phyloP scores from a whole-genome alignment of 2,329 filamentous ascomycete genomes.

The Cercospora sp. region DNA sequence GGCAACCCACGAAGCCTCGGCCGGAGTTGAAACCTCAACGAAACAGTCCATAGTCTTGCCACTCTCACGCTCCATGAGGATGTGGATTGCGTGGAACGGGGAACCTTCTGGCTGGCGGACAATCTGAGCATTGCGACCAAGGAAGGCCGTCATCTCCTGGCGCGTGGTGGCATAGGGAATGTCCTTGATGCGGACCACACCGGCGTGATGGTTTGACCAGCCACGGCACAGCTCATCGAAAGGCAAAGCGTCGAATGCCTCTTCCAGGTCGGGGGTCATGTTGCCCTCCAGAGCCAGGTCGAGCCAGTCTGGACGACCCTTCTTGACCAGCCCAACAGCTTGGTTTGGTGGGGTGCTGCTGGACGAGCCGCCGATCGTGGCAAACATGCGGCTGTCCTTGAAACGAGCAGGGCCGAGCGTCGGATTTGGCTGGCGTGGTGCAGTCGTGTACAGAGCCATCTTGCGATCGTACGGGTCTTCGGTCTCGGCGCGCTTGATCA shows the following conservation, averaged over 20 bases:
- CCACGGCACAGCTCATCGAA: slow-evolving; percentile 38
- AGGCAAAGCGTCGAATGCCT: slow-evolving; percentile 34
- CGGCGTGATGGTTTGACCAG: slow-evolving; percentile 37
- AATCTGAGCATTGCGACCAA: slow-evolving; percentile 48
- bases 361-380: slow-evolving; percentile 5
- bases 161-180: slow-evolving; percentile 55
- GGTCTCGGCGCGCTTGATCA: slow-evolving; percentile 22
- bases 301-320: slow-evolving; percentile 23
- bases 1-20: slow-evolving; percentile 44
- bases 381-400: slow-evolving; percentile 28
- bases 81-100: slow-evolving; percentile 52
- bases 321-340: slow-evolving; percentile 7
- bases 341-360: background rate
- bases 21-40: slow-evolving; percentile 46
- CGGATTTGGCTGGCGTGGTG: slow-evolving; percentile 15
- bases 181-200: slow-evolving; percentile 38
- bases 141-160: slow-evolving; percentile 51
- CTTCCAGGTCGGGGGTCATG: slow-evolving; percentile 31
- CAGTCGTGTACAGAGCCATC: slow-evolving; percentile 19
- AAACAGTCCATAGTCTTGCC: slow-evolving; percentile 58
- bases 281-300: slow-evolving; percentile 18
- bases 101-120: slow-evolving; percentile 48
- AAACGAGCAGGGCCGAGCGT: slow-evolving; percentile 30
- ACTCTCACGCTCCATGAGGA: slow-evolving; percentile 59
- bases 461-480: slow-evolving; percentile 25